Evolutionary conservation across 352 stramenopile genomes (phyloP), one percentile per base, ranked within the genome.

Genomic region (Phytophthora cryptogea): DNA sequence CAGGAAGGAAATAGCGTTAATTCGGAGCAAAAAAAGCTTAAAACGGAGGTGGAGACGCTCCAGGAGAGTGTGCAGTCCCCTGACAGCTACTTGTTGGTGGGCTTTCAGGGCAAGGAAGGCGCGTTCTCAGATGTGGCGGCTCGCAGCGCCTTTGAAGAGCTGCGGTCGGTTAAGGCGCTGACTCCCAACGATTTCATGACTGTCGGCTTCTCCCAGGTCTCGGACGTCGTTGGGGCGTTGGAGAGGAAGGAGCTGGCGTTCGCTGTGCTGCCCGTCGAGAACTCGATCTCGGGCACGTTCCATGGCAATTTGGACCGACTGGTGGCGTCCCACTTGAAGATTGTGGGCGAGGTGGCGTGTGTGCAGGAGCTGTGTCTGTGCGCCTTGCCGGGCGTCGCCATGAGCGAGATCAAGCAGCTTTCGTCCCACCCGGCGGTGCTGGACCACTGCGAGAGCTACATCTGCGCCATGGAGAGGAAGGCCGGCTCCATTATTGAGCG

Each of bases 241-340:
- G 74, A 87, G 50, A 71, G 74, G n/a, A 74, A 74, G 8, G 74
- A 84, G 41, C 70, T 89, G 32, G 68, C 80, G 23, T 89, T 77
- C 55, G 82, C 63, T 27, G 80, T 91, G 33, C 35, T 91, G 41
- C 82, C 82, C 2, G 71, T 89, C 39, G 78, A 89, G 54, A 89
- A 90, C 72, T 91, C 80, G 8, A 78, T 87, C 50, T 89, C 79
- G 1, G 82, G 79, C 49, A 91, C 78, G 30, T 89, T 91, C 51
- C 82, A 91, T 57, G 77, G 78, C 49, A 89, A 81, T 57, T 51
- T 89, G 36, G 82, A 91, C 45, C 68, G 76, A 5, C 65, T 91
- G 3, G 80, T 91, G 45, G 71, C 73, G 1, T 86, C 72, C 3
- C 68, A 88, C 33, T 63, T 90, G 27, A 84, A 89, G 62, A 90